Evolutionary conservation across 345 rosid species (phyloP).

Genomic region (Cardamine occulta): DNA sequence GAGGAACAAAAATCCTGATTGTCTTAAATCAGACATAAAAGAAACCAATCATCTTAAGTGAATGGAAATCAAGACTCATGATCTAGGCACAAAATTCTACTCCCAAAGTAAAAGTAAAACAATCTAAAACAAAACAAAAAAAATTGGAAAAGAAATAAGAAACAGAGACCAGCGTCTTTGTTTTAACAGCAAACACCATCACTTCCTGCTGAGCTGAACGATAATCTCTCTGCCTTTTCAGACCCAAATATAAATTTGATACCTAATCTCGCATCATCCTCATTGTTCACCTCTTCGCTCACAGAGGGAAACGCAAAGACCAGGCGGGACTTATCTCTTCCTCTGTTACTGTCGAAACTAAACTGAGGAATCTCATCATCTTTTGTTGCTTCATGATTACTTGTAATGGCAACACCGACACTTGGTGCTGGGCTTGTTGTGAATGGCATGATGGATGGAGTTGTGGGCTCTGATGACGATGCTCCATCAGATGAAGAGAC

Average conservation of each 20-base stretch:
- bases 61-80: slow-evolving; percentile 7
- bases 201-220: slow-evolving; percentile 60
- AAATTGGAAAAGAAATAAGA: not conserved
- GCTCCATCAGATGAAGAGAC: slow-evolving; percentile 57
- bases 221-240: slow-evolving; percentile 55
- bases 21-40: not conserved
- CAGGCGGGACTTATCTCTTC: slow-evolving; percentile 45
- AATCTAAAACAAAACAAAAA: not conserved
- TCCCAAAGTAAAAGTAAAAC: not conserved
- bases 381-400: slow-evolving; percentile 47
- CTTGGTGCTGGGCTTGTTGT: slow-evolving; percentile 32
- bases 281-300: slow-evolving; percentile 27
- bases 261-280: slow-evolving; percentile 51
- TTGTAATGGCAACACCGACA: slow-evolving; percentile 24
- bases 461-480: slow-evolving; percentile 72
- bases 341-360: slow-evolving; percentile 55
- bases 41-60: slow-evolving; percentile 12
- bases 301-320: slow-evolving; percentile 73
- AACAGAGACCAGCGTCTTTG: slow-evolving; percentile 8
- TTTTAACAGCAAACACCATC: slow-evolving; percentile 60
- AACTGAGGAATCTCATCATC: slow-evolving; percentile 57
- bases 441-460: slow-evolving; percentile 74
- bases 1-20: slow-evolving; percentile 2
- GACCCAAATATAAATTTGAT: slow-evolving; percentile 70
- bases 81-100: slow-evolving; percentile 10